A percentile compares a stretch with the other conserved stretches of the same genome.
Conservation (phyloP, 768 basidiomycete species). For the Royoungia palumana region DNA sequence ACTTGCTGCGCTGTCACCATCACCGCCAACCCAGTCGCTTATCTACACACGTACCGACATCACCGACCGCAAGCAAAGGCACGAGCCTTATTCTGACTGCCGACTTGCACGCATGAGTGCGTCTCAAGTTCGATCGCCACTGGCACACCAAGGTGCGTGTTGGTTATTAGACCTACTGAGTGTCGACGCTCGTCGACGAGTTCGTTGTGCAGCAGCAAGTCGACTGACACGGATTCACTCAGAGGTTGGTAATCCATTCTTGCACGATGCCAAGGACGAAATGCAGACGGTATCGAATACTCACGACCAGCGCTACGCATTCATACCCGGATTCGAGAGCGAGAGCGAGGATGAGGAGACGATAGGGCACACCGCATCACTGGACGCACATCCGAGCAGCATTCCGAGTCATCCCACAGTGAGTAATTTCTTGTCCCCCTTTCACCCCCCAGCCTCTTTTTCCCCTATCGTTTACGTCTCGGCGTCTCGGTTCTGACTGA, state of each 20-base stretch:
- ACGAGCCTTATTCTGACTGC: not conserved
- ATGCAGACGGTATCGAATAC: not conserved
- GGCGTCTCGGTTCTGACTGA: too few species aligned
- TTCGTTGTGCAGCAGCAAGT: not conserved
- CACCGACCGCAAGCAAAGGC: not conserved
- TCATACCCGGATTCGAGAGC: constrained; percentile 5
- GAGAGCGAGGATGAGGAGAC: constrained; percentile 14
- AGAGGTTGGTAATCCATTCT: constrained; percentile 5
- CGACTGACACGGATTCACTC: constrained; percentile 7
- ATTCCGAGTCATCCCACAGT: constrained; percentile 3
- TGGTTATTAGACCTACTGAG: not conserved
- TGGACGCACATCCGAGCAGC: not conserved
- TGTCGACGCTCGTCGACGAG: not conserved
- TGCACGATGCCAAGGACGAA: constrained; percentile 10
- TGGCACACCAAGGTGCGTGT: constrained; percentile 13
- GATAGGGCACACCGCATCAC: not conserved
- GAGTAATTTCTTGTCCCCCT: constrained; percentile 9
- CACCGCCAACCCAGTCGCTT: not conserved
- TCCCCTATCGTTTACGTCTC: too few species aligned
- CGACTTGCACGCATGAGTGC: constrained; percentile 7
- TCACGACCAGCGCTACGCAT: not conserved
- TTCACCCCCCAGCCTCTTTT: not conserved
- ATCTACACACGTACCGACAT: not conserved
- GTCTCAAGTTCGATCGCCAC: constrained; percentile 6
- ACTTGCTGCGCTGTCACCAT: not conserved